Evolutionary conservation across 2,329 filamentous ascomycete genomes (phyloP), one percentile per base, ranked within the genome.

Genomic region (Exophiala sp.): DNA sequence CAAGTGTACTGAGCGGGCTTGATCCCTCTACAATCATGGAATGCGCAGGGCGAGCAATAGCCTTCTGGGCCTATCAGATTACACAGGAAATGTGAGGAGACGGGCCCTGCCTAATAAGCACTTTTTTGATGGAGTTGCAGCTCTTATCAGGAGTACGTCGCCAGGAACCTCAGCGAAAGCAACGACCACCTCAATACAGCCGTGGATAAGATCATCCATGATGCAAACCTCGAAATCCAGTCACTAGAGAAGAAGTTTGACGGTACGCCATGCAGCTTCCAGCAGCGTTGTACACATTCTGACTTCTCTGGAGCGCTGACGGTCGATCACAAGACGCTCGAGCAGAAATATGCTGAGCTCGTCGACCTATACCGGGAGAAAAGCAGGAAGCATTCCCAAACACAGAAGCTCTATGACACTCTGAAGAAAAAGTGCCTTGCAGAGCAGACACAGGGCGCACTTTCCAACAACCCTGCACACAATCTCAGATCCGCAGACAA

Each of bases 1-100:
- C 86, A 0, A 90, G 83, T 53, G 79, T 94, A 0, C 73, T 96
- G 9, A 88, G 86, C 62, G 91, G 91, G 0, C 70, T 96, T 1
- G 86, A 81, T 53, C 91, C 91, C 1, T 83, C 77, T 27, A 75
- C 83, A 23, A 86, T 96, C 56, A 88, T 95, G 77, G 90, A 95
- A 60, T 94, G 88, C 66, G 85, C 88, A 18, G 82, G 84, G 3
- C 78, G 86, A 58, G 88, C 84, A 1, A 68, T 95, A 57, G 80
- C 78, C 24, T 95, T 95, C 64, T 95, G 88, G 84, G 83, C 81
- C 23, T 95, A 95, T 61, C 89, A 95, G 64, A 82, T 83, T 16
- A 82, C 82, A 2, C 86, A 93, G 60, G 86, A 95, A 67, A 85
- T 94, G 85, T 88, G 62, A 57, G 35, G 34, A 30, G 18, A 14